Base-by-base conservation (phyloP, 257 asterid species). In the Anisodus tanguticus region DNA sequence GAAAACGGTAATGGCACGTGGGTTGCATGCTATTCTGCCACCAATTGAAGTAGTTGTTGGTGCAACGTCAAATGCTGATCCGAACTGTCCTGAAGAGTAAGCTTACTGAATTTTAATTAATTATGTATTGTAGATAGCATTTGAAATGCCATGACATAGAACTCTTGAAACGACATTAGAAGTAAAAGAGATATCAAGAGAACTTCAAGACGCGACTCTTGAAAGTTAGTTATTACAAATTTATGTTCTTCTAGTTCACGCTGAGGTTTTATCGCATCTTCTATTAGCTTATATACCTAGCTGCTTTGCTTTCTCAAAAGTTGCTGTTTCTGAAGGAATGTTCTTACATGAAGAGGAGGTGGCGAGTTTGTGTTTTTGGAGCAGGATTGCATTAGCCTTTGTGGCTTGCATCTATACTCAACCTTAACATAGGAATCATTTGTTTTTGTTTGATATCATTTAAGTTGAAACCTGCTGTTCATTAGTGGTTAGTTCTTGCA, bases 1-100 rank as follows among this genome's bases (percentile, higher is more conserved):
- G 4, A 96, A 96, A 91, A 94, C 99, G 57, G 93, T 96, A 77
- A 96, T 96, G 99, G 97, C 99, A 15, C 98, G 99, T 85, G 98
- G 99, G 54, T 89, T 96, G 91, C 98, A 95, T 87, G 98, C 98
- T 55, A 93, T 96, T 88, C 92, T 96, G 85, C 99, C 99, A 66
- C 99, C 99, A 82, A 95, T 96, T 88, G 99, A 96, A 91, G 95
- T 91, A 37, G 97, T 93, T 80, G 88, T 71, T 53, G 98, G 95
- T 80, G 94, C 99, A 74, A 83, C 90, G 86, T 88, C 98, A 47
- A 96, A 96, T 88, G 94, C 99, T 83, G 95, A 94, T 83, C 98
- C 95, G 43, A 67, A 92, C 83, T 88, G 89, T 80, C 95, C 92
- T 8, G 98, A 96, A 83, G 98, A 92, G 99, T 96, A 92, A 84